These are phyloP conservation scores for Phaseolus lunatus DNA, from an alignment of 306 rosid genomes.

Conservation along the genomic window DNA sequence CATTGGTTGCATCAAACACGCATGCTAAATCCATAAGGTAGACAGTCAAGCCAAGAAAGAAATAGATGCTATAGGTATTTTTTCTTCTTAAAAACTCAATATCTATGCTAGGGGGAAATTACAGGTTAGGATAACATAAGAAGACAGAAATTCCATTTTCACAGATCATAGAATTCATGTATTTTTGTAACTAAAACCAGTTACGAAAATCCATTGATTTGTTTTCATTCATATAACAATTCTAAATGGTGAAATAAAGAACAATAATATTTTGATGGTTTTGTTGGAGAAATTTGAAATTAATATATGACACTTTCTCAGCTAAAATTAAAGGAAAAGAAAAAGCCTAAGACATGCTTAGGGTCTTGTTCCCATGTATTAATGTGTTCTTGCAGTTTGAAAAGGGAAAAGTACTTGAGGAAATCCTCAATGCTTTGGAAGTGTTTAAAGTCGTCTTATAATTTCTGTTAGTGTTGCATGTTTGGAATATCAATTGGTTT, in stretches of 20 bases:
- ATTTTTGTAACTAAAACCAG: slow-evolving; percentile 36
- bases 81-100: background rate
- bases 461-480: slow-evolving; percentile 7
- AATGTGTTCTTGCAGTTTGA: background rate
- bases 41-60: slow-evolving; percentile 17
- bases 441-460: background rate
- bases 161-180: background rate
- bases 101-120: background rate
- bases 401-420: background rate
- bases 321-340: background rate
- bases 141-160: slow-evolving; percentile 2
- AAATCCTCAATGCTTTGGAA: slow-evolving; percentile 1
- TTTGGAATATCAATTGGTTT: background rate
- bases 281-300: background rate
- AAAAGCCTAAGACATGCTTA: slow-evolving; percentile 3
- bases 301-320: background rate
- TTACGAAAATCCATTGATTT: background rate
- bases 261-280: background rate
- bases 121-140: slow-evolving; percentile 1
- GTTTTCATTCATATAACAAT: slow-evolving; percentile 26
- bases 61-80: background rate
- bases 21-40: background rate
- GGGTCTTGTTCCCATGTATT: slow-evolving; percentile 5
- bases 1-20: slow-evolving; percentile 29
- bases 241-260: background rate